phyloP scores from a whole-genome alignment of 768 basidiomycete genomes.

The Dioszegia crocea region DNA sequence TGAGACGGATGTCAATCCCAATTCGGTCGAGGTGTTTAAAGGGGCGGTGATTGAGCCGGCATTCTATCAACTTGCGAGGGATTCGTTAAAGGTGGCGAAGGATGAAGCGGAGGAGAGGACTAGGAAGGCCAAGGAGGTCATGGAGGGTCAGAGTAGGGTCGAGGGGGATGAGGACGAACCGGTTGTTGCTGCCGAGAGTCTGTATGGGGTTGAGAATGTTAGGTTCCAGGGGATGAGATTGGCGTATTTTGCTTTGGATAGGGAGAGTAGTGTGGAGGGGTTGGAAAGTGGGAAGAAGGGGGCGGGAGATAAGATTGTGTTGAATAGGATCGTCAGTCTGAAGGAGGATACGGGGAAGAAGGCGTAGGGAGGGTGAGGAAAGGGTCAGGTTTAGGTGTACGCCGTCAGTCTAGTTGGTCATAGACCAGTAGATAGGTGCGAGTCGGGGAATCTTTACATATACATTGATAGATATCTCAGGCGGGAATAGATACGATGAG shows the following conservation, averaged over 20 bases:
- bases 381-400: neutral
- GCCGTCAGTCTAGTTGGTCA: neutral
- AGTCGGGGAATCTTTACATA: too few relatives aligned
- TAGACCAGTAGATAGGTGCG: too few relatives aligned
- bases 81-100: conserved; percentile 62
- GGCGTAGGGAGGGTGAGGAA: conserved; percentile 15
- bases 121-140: conserved; percentile 55
- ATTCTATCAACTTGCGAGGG: conserved; percentile 77
- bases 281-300: conserved; percentile 22
- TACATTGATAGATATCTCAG: neutral
- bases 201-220: conserved; percentile 85
- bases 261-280: conserved; percentile 66
- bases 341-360: conserved; percentile 89
- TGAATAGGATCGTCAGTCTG: conserved; percentile 88
- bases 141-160: conserved; percentile 11
- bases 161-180: conserved; percentile 55
- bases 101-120: conserved; percentile 58
- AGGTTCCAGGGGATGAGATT: conserved; percentile 95
- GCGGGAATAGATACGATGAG: neutral
- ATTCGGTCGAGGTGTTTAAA: conserved; percentile 73
- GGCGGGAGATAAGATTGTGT: conserved; percentile 68
- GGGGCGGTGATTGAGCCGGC: conserved; percentile 83
- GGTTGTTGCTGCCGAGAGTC: conserved; percentile 67
- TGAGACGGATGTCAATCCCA: conserved; percentile 71
- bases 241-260: conserved; percentile 90